phyloP scores from a whole-genome alignment of 2,329 filamentous ascomycete species.

The Lachnum nothofagi region DNA sequence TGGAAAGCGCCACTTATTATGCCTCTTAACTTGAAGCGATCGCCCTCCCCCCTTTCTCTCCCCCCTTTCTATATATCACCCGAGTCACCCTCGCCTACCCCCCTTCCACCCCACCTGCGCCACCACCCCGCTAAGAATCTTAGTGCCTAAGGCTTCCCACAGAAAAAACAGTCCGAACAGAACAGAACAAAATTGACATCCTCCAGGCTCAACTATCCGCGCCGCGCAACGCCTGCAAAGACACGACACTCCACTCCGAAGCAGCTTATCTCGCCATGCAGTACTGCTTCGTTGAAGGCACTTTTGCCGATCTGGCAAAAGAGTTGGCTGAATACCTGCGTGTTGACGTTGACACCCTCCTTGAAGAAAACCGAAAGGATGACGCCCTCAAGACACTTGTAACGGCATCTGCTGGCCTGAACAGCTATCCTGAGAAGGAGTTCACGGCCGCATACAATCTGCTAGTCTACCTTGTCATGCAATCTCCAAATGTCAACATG shows the following conservation, averaged over 20 bases:
- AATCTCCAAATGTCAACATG: conserved; percentile 78
- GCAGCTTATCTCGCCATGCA: conserved; percentile 17
- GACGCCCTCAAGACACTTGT: conserved; percentile 88
- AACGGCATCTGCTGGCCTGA: conserved; percentile 69
- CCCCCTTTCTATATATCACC: too few relatives aligned
- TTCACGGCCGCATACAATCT: conserved; percentile 96
- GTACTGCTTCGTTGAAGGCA: conserved; percentile 77
- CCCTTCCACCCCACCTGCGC: too few relatives aligned
- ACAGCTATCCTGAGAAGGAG: conserved; percentile 88
- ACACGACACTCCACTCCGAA: conserved; percentile 21
- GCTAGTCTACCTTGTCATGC: conserved; percentile 84
- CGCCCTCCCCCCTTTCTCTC: too few relatives aligned
- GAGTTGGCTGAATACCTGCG: conserved; percentile 96
- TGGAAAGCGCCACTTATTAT: too few relatives aligned
- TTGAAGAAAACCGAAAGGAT: conserved; percentile 69
- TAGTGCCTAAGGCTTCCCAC: not conserved
- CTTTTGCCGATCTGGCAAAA: conserved; percentile 84
- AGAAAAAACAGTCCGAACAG: not conserved
- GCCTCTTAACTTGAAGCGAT: too few relatives aligned
- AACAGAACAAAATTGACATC: not conserved
- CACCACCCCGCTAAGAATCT: too few relatives aligned
- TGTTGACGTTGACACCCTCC: conserved; percentile 66
- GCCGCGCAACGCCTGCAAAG: conserved; percentile 4
- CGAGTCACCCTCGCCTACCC: too few relatives aligned
- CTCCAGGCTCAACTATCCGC: not conserved